Conservation (phyloP, 75 land plant species). For the Adiantum capillusveneris region DNA sequence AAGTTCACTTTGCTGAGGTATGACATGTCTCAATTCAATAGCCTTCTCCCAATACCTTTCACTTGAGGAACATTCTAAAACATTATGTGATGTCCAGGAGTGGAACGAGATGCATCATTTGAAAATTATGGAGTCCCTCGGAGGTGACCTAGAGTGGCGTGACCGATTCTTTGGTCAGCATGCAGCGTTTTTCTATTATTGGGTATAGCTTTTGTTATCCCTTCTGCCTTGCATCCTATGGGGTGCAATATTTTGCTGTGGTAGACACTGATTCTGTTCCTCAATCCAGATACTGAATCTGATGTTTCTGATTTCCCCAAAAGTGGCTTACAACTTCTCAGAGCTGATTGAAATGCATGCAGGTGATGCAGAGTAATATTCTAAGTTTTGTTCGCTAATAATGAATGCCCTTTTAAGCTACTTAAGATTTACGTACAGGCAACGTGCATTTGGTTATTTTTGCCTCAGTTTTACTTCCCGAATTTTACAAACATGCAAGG, state of each 20-base stretch:
- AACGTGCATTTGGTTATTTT: too few relatives aligned
- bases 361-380: slow-evolving; percentile 21
- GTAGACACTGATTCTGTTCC: too few relatives aligned
- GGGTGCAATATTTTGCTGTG: too few relatives aligned
- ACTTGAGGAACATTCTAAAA: not conserved
- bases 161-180: slow-evolving; percentile 38
- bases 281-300: slow-evolving; percentile 23
- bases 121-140: slow-evolving; percentile 38
- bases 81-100: slow-evolving; percentile 26
- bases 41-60: not conserved
- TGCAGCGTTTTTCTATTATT: slow-evolving; percentile 40
- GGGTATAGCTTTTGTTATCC: slow-evolving; percentile 23
- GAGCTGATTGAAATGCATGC: slow-evolving; percentile 43
- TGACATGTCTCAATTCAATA: not conserved
- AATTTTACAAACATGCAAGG: not conserved
- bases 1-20: slow-evolving; percentile 47
- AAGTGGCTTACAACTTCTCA: slow-evolving; percentile 38
- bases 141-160: slow-evolving; percentile 40
- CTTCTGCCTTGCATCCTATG: too few relatives aligned
- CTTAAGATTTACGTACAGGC: too few relatives aligned
- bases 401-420: too few relatives aligned
- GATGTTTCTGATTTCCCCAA: slow-evolving; percentile 39
- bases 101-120: slow-evolving; percentile 47
- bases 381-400: too few relatives aligned
- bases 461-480: not conserved